Percentiles rank a stretch among this genome's conserved stretches.
These are phyloP conservation scores for Amphirosellinia nigrospora DNA, from an alignment of 495 filamentous ascomycete genomes.

Conservation along the genomic window DNA sequence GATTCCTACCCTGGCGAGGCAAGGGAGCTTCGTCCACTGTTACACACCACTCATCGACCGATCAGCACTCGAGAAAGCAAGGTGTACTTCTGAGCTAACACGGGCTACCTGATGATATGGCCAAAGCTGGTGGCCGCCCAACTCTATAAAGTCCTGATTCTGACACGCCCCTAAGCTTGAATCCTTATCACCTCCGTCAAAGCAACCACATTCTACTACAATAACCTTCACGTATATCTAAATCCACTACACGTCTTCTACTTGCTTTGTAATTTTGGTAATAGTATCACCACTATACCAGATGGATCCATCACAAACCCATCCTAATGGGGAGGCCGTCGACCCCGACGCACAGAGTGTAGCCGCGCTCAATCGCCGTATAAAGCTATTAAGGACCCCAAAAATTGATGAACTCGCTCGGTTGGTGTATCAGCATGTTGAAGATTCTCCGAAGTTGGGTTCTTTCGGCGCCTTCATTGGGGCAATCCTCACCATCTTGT, in stretches of 20 bases:
- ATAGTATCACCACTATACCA: not conserved
- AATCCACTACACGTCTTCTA: not conserved
- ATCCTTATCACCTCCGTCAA: too few species aligned
- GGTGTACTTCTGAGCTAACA: not conserved
- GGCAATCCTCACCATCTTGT: too few species aligned
- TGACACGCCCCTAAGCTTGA: not conserved
- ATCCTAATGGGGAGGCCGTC: too few species aligned
- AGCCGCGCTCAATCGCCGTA: too few species aligned
- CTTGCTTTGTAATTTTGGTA: not conserved
- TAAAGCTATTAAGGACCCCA: too few species aligned
- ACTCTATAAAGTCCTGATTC: not conserved
- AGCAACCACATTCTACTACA: not conserved
- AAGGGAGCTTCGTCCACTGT: not conserved
- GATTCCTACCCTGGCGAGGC: not conserved
- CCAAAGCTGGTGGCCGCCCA: not conserved
- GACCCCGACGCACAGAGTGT: too few species aligned
- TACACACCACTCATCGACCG: not conserved
- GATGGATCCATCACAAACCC: not conserved
- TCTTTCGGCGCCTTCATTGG: too few species aligned
- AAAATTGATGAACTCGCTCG: too few species aligned
- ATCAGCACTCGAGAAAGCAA: not conserved
- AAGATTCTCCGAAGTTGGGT: too few species aligned
- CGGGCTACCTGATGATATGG: not conserved
- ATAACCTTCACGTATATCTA: not conserved
- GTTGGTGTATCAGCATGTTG: too few species aligned